Base-by-base conservation (phyloP, 2,329 filamentous ascomycete genomes). In the Ophiocordyceps camponoti-leonardi region DNA sequence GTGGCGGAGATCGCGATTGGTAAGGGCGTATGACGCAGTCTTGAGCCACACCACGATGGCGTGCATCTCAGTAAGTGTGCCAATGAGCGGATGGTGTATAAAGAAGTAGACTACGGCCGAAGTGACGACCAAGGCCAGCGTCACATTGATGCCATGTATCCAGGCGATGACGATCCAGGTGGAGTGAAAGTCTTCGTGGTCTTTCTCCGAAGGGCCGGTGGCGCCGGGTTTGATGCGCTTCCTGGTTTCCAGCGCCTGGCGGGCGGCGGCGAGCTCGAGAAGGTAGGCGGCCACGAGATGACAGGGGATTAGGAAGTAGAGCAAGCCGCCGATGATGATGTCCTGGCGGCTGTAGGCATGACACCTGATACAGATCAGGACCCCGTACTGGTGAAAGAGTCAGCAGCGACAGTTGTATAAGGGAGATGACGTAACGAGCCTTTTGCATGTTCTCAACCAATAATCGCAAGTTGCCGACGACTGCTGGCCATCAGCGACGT, bases 391-490 rank as follows among this genome's bases (percentile, higher is more conserved):
- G 31, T 13, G n/a, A 19, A n/a, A 14, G n/a, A 23, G 26, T 45
- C 20, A 46, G 42, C 44, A 13, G 44, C 39, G 20, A 33, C 20
- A 6, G 31, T 20, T n/a, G 11, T 18, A 18, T 26, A 19, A 35
- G 4, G 7, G 8, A 7, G 16, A 6, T 12, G 16, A 7, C 19
- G 46, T 19, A 51, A 51, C 49, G 59, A 86, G 26, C 85, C 73
- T 95, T 95, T 69, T 90, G 85, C 53, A 90, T 86, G 59, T 98
- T 98, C 64, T 96, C 92, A 58, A 98, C 87, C 67, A 96, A 86
- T 56, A 98, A 72, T 51, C 92, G 81, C 44, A 98, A 65, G 60
- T 98, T 98, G 56, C 88, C 92, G 44, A 90, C 86, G 56, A 96
- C 86, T 87, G 49, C 37, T 41, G 44, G 48, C 47, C 47, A 53